A percentile compares a stretch with the other conserved stretches of the same genome.
Evolutionary conservation across 805 yeast genomes (phyloP).

Genomic region (Lipomyces anomalus): DNA sequence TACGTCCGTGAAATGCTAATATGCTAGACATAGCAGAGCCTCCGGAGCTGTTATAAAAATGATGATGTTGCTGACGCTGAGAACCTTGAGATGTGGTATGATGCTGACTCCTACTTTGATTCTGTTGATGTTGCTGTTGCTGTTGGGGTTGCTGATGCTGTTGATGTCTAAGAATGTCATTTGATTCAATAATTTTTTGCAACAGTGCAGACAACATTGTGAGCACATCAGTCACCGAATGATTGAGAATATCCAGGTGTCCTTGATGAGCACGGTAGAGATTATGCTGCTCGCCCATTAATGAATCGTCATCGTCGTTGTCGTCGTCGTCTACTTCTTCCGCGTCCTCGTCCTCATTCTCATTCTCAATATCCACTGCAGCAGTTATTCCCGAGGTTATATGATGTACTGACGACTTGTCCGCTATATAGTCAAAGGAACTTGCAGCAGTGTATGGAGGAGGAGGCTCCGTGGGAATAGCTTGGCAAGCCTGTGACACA

Average conservation of each 20-base stretch:
- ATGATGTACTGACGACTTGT: too few species aligned
- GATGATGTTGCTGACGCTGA: not conserved
- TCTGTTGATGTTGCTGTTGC: slow-evolving; percentile 17
- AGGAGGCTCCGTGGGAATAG: too few species aligned
- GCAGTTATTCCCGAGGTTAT: too few species aligned
- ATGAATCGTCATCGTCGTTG: not conserved
- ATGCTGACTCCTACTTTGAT: slow-evolving; percentile 1
- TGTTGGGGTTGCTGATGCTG: slow-evolving; percentile 18
- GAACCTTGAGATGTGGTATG: not conserved
- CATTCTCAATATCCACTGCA: too few species aligned
- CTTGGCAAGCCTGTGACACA: too few species aligned
- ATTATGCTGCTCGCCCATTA: too few species aligned
- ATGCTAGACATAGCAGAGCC: slow-evolving; percentile 29
- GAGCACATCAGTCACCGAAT: slow-evolving; percentile 73
- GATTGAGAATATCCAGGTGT: slow-evolving; percentile 70
- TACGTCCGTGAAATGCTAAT: slow-evolving; percentile 90
- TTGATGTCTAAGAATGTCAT: slow-evolving; percentile 49
- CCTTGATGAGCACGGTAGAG: not conserved
- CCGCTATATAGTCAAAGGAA: too few species aligned
- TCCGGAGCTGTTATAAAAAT: not conserved
- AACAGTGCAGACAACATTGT: slow-evolving; percentile 79
- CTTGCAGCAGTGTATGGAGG: too few species aligned
- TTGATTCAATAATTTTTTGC: slow-evolving; percentile 83
- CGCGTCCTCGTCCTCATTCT: too few species aligned
- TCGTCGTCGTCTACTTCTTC: not conserved